Evolutionary conservation across 1,284 basidiomycete genomes (phyloP).

Genomic region (Afroboletus lepidellus): DNA sequence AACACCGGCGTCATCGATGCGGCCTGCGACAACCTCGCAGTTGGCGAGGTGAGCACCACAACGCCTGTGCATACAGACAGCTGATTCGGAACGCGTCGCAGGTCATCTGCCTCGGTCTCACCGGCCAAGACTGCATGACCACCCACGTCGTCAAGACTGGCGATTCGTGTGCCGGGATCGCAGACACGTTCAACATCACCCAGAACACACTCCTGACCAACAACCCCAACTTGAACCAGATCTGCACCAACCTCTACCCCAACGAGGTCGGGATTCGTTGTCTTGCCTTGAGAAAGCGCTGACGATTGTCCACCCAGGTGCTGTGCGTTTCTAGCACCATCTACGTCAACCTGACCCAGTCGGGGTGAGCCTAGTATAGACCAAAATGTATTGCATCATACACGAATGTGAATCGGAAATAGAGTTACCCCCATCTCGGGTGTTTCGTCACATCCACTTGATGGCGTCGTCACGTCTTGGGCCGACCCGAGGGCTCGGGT

Average conservation of each 20-base stretch:
- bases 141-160: conserved; percentile 39
- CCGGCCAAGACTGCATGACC: conserved; percentile 43
- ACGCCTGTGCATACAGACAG: not conserved
- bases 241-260: conserved; percentile 49
- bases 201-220: conserved; percentile 45
- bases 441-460: too few species aligned
- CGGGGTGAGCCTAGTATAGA: conserved; percentile 1
- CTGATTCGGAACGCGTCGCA: conserved; percentile 4
- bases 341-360: conserved; percentile 19
- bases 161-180: conserved; percentile 44
- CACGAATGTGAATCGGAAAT: not conserved
- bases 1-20: conserved; percentile 37
- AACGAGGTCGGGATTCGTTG: conserved; percentile 33
- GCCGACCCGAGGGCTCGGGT: conserved; percentile 16
- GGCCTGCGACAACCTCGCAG: conserved; percentile 37
- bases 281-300: too few species aligned
- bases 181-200: conserved; percentile 36
- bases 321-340: conserved; percentile 27
- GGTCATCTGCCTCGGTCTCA: conserved; percentile 44
- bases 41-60: conserved; percentile 27
- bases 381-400: not conserved
- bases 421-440: too few species aligned
- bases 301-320: conserved; percentile 20
- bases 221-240: conserved; percentile 52
- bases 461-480: conserved; percentile 12